phyloP scores from a whole-genome alignment of 2,329 filamentous ascomycete species.

The Diaporthe citriasiana region DNA sequence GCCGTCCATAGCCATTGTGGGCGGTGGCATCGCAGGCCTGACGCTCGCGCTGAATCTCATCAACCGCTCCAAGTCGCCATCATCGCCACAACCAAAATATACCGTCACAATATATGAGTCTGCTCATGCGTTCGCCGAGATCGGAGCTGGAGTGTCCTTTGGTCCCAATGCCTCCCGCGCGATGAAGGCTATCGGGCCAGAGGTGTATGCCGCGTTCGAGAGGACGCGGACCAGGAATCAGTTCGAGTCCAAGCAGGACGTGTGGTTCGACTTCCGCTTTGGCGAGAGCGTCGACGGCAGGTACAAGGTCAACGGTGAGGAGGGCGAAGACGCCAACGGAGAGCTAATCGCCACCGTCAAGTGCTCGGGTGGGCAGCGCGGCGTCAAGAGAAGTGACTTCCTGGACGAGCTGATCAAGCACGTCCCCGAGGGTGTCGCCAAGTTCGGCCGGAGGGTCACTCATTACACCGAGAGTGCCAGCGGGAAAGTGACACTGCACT shows the following conservation, averaged over 20 bases:
- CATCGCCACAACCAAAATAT: conserved; percentile 25
- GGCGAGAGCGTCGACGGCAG: conserved; percentile 44
- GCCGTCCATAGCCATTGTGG: conserved; percentile 65
- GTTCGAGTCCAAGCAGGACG: conserved; percentile 44
- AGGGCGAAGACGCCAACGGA: conserved; percentile 37
- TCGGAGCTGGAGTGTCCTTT: conserved; percentile 70
- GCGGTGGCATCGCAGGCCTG: conserved; percentile 71
- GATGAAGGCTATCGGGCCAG: conserved; percentile 47
- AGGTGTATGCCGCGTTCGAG: conserved; percentile 48
- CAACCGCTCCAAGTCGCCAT: conserved; percentile 47
- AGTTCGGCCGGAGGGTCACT: conserved; percentile 42
- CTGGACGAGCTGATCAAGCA: conserved; percentile 45
- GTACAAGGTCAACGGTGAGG: conserved; percentile 39
- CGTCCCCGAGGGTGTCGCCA: conserved; percentile 40
- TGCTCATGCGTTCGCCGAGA: conserved; percentile 66
- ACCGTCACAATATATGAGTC: conserved; percentile 66
- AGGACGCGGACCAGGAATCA: conserved; percentile 48
- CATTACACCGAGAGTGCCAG: conserved; percentile 34
- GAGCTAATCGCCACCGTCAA: conserved; percentile 40
- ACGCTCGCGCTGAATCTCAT: conserved; percentile 58
- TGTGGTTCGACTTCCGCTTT: conserved; percentile 50
- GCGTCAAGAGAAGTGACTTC: conserved; percentile 47
- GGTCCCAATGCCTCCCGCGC: conserved; percentile 60
- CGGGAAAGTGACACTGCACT: conserved; percentile 30
- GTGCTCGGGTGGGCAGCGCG: conserved; percentile 44